Base-by-base conservation (phyloP, 2,329 filamentous ascomycete species). In the Ophiostoma sp. region DNA sequence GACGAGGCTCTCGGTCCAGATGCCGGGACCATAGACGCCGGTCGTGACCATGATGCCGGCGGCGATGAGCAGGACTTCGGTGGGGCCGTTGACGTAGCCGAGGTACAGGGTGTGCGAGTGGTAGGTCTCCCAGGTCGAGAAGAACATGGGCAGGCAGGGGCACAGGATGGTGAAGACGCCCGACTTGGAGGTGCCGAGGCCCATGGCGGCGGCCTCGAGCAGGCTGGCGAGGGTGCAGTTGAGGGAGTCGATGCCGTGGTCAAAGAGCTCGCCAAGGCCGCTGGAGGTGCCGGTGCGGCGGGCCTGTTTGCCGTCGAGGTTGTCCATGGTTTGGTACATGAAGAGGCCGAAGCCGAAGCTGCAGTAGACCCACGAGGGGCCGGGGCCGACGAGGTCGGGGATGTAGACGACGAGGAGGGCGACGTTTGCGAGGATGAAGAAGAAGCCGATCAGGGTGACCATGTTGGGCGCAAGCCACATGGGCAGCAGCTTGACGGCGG, bases 251-350 rank as follows among this genome's bases (percentile, higher is more conserved):
- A 99, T 98, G 74, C 95, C 95, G 81, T 99, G 95, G 81, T 99
- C 95, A 81, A 99, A 99, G 17, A 99, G 88, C 81, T 99, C 95
- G 75, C 95, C 95, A 35, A 99, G 85, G 0, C 93, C 93, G 78
- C 93, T 97, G 39, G 94, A 98, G 4, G 94, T 97, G 69, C 94
- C 94, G 4, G 95, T 99, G 76, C 95, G 87, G 74, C 95, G 87
- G 71, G 95, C 95, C 83, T 99, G 95, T 82, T 99, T 99, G 75
- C 95, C 95, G 79, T 99, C 95, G 74, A 98, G 90, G 79, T 99
- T 99, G 83, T 99, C 95, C 90, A 99, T 94, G 17, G 95, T 99
- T 75, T 95, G 96, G 81, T 98, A 96, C 92, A 96, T 95, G 90
- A 96, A 99, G 71, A 99, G 86, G 57, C 95, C 95, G 74, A 96